Conservation (phyloP, 2,329 filamentous ascomycete species). For the Botrytis galanthina region DNA sequence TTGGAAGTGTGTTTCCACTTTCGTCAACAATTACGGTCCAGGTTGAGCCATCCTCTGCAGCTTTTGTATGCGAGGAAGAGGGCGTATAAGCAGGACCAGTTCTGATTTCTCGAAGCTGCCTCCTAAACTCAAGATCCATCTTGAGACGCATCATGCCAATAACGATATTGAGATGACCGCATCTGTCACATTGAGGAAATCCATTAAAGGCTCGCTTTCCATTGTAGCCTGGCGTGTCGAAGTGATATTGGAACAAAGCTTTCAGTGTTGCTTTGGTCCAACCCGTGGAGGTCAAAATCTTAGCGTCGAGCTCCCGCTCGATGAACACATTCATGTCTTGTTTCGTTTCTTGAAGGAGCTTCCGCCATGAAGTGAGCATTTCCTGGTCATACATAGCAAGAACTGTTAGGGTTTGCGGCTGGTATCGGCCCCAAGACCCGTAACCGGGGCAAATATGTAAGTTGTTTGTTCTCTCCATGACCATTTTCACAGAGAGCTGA, state of each 20-base stretch:
- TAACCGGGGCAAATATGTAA: not conserved
- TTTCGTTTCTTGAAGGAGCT: not conserved
- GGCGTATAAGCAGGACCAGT: not conserved
- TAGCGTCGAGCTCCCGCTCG: conserved; percentile 1
- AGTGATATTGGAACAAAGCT: not conserved
- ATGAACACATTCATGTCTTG: conserved; percentile 5
- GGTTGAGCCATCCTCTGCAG: not conserved
- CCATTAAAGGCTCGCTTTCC: not conserved
- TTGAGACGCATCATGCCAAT: not conserved
- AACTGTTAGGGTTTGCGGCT: not conserved
- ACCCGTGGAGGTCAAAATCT: not conserved
- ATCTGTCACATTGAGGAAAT: not conserved
- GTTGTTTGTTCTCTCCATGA: conserved; percentile 4
- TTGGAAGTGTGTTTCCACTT: not conserved
- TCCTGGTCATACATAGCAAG: conserved; percentile 11
- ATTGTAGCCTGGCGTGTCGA: not conserved
- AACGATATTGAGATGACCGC: not conserved
- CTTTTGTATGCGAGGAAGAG: not conserved
- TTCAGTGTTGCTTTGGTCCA: not conserved
- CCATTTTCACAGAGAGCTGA: not conserved
- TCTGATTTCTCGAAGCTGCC: conserved; percentile 8
- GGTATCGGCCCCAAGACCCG: not conserved
- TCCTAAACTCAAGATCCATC: conserved; percentile 6
- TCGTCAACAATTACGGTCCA: too few relatives aligned
- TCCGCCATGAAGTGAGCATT: not conserved